Conservation (phyloP, 2,329 filamentous ascomycete species). For the Lasiodiplodia citricola region DNA sequence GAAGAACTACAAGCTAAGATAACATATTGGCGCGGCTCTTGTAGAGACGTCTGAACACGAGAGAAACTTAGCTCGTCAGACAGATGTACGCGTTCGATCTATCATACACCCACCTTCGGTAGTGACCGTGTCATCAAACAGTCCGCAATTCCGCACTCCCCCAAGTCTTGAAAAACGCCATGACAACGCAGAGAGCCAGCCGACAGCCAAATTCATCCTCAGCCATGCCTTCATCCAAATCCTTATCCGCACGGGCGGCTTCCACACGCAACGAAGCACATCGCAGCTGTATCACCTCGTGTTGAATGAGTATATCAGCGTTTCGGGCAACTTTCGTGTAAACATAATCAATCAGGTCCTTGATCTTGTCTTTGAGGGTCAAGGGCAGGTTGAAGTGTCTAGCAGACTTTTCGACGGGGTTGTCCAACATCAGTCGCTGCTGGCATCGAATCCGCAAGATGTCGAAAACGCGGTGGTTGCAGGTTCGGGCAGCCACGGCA, state of each 20-base stretch:
- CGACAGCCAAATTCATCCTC: not conserved
- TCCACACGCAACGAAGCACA: not conserved
- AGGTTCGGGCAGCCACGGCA: not conserved
- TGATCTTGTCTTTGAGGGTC: not conserved
- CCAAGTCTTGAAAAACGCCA: not conserved
- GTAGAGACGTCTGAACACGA: no score
- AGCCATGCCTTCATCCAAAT: not conserved
- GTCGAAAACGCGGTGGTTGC: not conserved
- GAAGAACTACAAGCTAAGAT: no score
- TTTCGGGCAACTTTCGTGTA: not conserved
- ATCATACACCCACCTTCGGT: no score
- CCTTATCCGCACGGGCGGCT: not conserved
- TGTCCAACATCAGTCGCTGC: not conserved
- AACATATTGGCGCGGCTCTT: no score
- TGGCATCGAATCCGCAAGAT: not conserved
- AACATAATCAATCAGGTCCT: not conserved
- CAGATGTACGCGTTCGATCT: no score
- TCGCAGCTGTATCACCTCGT: not conserved
- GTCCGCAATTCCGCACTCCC: not conserved
- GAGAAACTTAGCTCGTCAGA: no score
- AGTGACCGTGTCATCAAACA: no score
- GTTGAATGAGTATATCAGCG: not conserved
- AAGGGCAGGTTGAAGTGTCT: not conserved
- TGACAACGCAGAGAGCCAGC: not conserved
- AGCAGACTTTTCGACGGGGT: not conserved